Conservation (phyloP, 2,329 filamentous ascomycete species). For the Penicillium sp. region DNA sequence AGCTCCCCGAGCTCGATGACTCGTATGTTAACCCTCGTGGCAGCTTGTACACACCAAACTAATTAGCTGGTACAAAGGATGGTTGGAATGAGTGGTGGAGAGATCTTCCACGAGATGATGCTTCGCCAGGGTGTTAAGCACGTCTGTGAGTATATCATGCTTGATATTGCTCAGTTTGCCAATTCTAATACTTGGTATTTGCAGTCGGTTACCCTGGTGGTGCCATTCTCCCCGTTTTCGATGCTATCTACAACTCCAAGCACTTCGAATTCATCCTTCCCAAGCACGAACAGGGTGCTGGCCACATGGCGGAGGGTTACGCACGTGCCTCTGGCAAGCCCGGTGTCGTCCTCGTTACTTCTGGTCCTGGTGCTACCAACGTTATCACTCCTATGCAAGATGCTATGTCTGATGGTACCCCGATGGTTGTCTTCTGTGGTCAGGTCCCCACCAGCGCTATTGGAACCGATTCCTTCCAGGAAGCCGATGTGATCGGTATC, state of each 20-base stretch:
- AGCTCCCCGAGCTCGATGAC: slow-evolving; percentile 62
- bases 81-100: slow-evolving; percentile 86
- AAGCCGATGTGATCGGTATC: slow-evolving; percentile 89
- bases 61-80: slow-evolving; percentile 48
- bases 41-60: slow-evolving; percentile 1
- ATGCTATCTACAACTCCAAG: slow-evolving; percentile 96
- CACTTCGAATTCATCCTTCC: slow-evolving; percentile 95
- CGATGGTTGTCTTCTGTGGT: slow-evolving; percentile 89
- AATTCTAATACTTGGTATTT: slow-evolving; percentile 4
- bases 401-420: slow-evolving; percentile 87
- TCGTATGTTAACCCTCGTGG: slow-evolving; percentile 51
- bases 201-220: slow-evolving; percentile 83
- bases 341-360: slow-evolving; percentile 92
- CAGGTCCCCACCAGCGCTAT: slow-evolving; percentile 86
- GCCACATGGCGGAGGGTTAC: slow-evolving; percentile 97
- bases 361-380: slow-evolving; percentile 91
- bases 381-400: slow-evolving; percentile 95
- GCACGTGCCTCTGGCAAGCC: slow-evolving; percentile 87
- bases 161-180: neutral
- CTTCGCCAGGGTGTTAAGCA: slow-evolving; percentile 83
- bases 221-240: slow-evolving; percentile 93
- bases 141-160: slow-evolving; percentile 61
- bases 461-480: slow-evolving; percentile 93
- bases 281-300: slow-evolving; percentile 92
- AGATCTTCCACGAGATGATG: slow-evolving; percentile 99